phyloP scores from a whole-genome alignment of 1,284 basidiomycete species.

The Cutaneotrichosporon sp. region DNA sequence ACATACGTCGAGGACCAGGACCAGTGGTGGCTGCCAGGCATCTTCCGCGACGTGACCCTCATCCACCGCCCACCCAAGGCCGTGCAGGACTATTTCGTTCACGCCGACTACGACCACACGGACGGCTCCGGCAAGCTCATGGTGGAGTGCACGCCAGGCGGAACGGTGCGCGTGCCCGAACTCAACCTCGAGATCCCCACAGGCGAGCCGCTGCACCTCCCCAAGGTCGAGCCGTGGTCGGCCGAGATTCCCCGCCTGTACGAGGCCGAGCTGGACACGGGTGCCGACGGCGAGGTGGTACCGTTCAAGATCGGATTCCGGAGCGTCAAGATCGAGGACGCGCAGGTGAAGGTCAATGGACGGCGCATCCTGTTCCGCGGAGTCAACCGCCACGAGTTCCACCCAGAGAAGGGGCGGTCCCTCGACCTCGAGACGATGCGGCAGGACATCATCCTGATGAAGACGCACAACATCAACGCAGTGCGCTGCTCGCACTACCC shows the following conservation, averaged over 20 bases:
- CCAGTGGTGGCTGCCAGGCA: slow-evolving; percentile 36
- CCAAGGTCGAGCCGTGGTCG: slow-evolving; percentile 27
- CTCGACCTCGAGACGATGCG: slow-evolving; percentile 26
- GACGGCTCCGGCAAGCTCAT: slow-evolving; percentile 23
- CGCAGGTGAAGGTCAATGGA: slow-evolving; percentile 32
- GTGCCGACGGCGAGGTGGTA: slow-evolving; percentile 19
- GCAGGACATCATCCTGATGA: slow-evolving; percentile 31
- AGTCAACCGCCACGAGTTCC: slow-evolving; percentile 34
- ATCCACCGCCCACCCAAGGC: slow-evolving; percentile 25
- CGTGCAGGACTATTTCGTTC: slow-evolving; percentile 30
- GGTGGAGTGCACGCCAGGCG: slow-evolving; percentile 26
- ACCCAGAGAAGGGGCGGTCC: slow-evolving; percentile 25
- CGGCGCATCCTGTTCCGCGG: slow-evolving; percentile 27
- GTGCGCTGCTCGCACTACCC: slow-evolving; percentile 33
- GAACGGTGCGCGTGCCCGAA: slow-evolving; percentile 26
- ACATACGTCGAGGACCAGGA: slow-evolving; percentile 35
- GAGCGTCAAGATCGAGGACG: slow-evolving; percentile 25
- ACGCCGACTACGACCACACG: slow-evolving; percentile 26
- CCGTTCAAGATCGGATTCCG: slow-evolving; percentile 30
- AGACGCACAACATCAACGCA: slow-evolving; percentile 34
- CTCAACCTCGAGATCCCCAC: slow-evolving; percentile 25
- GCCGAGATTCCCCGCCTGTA: slow-evolving; percentile 32
- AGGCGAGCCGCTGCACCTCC: slow-evolving; percentile 17
- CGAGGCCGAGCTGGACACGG: slow-evolving; percentile 14
- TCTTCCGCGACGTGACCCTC: slow-evolving; percentile 32